Percentiles rank a stretch among this genome's conserved stretches.
Evolutionary conservation across 768 basidiomycete species (phyloP).

Genomic region (Lanmaoa pseudosensibilis): DNA sequence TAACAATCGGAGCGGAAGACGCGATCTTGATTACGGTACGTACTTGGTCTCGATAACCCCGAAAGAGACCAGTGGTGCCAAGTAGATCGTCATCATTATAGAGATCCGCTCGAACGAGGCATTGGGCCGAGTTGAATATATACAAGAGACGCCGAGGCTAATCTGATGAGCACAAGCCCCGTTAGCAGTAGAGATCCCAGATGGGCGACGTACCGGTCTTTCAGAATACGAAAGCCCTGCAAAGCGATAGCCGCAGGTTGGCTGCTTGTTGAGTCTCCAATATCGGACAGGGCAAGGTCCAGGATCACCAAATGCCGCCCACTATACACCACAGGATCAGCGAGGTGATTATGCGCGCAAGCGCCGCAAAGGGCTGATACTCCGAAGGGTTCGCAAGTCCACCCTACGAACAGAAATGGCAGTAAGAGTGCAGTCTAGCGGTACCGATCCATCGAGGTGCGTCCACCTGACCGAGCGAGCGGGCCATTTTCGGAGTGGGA

Average conservation of each 20-base stretch:
- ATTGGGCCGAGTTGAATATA: not conserved
- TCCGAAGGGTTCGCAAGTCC: not conserved
- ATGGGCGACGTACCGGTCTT: not conserved
- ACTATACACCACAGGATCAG: not conserved
- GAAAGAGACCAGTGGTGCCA: not conserved
- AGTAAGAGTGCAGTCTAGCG: not conserved
- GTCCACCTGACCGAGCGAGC: not conserved
- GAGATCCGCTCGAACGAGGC: not conserved
- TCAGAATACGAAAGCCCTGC: not conserved
- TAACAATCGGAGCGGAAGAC: not conserved
- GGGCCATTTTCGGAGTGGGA: not conserved
- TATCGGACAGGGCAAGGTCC: too few species aligned
- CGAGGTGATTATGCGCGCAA: not conserved
- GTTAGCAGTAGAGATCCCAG: not conserved
- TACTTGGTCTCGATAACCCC: not conserved
- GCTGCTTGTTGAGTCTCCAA: not conserved
- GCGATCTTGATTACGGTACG: not conserved
- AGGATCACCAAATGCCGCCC: not conserved
- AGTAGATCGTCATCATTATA: not conserved
- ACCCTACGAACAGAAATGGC: not conserved
- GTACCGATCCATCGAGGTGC: not conserved
- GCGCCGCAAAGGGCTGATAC: not conserved
- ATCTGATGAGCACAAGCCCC: not conserved
- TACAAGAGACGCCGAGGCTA: not conserved
- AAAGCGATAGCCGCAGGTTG: not conserved